phyloP scores from a whole-genome alignment of 129 eudicot species.

The Sambucus nigra region DNA sequence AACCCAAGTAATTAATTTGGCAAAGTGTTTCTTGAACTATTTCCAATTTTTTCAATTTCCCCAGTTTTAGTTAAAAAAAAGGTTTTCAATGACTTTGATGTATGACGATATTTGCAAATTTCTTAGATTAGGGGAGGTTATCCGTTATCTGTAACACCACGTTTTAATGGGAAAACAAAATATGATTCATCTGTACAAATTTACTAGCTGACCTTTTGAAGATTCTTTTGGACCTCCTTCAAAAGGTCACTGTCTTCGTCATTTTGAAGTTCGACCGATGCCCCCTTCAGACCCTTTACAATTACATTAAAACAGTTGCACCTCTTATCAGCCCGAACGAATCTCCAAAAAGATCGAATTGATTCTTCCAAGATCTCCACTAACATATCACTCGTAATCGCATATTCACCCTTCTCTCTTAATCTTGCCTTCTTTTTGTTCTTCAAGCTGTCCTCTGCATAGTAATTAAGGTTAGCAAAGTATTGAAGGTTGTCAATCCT shows the following conservation, averaged over 20 bases:
- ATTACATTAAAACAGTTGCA: slow-evolving; percentile 3
- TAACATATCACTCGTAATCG: slow-evolving; percentile 54
- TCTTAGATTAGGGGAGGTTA: too few relatives aligned
- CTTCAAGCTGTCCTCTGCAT: slow-evolving; percentile 47
- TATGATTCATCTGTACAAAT: not conserved
- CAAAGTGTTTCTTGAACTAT: too few relatives aligned
- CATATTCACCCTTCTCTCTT: slow-evolving; percentile 32
- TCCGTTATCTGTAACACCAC: too few relatives aligned
- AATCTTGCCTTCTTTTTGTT: slow-evolving; percentile 33
- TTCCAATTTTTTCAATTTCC: too few relatives aligned
- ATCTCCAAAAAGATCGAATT: slow-evolving; percentile 72
- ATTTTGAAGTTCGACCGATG: slow-evolving; percentile 32
- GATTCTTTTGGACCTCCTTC: slow-evolving; percentile 42
- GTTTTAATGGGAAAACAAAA: not conserved
- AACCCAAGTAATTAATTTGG: too few relatives aligned
- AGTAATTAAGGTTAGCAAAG: not conserved
- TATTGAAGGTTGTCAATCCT: not conserved
- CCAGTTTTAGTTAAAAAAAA: too few relatives aligned
- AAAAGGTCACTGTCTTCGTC: slow-evolving; percentile 50
- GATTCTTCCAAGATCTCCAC: slow-evolving; percentile 89
- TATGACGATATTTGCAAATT: too few relatives aligned
- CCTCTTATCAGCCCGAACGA: slow-evolving; percentile 66
- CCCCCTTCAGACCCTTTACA: slow-evolving; percentile 24
- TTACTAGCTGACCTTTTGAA: slow-evolving; percentile 52
- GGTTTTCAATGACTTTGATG: too few relatives aligned